phyloP scores from a whole-genome alignment of 2,329 filamentous ascomycete genomes.

The Talaromyces sp. region DNA sequence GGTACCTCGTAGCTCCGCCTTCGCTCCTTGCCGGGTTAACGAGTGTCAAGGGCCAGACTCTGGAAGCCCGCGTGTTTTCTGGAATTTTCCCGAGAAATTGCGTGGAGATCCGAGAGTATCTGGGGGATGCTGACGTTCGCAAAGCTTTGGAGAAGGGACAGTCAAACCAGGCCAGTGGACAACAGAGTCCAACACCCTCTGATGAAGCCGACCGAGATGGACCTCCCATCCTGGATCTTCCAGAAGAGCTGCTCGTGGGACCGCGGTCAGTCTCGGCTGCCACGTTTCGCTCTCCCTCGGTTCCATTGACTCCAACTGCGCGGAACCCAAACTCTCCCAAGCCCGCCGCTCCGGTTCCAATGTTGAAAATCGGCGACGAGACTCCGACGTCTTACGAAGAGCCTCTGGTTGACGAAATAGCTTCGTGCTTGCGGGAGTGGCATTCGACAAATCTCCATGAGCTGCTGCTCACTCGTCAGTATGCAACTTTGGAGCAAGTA shows the following conservation, averaged over 20 bases:
- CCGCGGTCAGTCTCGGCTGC: slow-evolving; percentile 22
- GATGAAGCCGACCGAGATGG: slow-evolving; percentile 20
- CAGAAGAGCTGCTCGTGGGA: slow-evolving; percentile 16
- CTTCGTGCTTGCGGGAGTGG: slow-evolving; percentile 95
- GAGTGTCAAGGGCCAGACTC: slow-evolving; percentile 81
- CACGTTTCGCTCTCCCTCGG: slow-evolving; percentile 22
- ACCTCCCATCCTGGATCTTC: not conserved
- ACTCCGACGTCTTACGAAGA: slow-evolving; percentile 84
- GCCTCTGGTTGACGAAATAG: slow-evolving; percentile 93
- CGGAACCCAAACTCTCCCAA: slow-evolving; percentile 61
- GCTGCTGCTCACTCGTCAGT: slow-evolving; percentile 75
- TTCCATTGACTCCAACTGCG: slow-evolving; percentile 30
- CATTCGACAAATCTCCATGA: slow-evolving; percentile 96
- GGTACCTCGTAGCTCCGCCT: slow-evolving; percentile 90
- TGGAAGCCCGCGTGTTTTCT: slow-evolving; percentile 95
- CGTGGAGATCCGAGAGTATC: slow-evolving; percentile 87
- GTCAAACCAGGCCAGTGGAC: slow-evolving; percentile 24
- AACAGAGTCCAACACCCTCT: slow-evolving; percentile 29
- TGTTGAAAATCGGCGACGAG: slow-evolving; percentile 97
- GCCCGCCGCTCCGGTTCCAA: slow-evolving; percentile 86
- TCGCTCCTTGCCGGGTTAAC: slow-evolving; percentile 88
- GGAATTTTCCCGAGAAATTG: slow-evolving; percentile 94
- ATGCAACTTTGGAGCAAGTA: slow-evolving; percentile 73
- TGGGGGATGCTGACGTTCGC: slow-evolving; percentile 62
- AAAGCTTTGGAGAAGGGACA: slow-evolving; percentile 28